Evolutionary conservation across 2,329 filamentous ascomycete genomes (phyloP).

Genomic region (Paramyrothecium sp.): DNA sequence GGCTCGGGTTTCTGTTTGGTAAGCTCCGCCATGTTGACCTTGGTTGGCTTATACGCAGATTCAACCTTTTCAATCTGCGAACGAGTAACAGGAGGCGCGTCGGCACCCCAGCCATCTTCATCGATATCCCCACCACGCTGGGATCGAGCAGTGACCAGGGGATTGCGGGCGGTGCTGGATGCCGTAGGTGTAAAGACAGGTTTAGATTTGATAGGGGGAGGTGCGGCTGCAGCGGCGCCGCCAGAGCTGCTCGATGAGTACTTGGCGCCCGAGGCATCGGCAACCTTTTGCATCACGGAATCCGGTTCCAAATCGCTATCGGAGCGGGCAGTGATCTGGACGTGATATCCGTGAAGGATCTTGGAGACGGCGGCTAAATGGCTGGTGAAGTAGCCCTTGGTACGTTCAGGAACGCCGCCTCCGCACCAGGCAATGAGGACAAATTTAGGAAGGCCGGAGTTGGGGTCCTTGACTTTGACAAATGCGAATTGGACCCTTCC

Average conservation of each 20-base stretch:
- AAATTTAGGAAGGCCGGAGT: slow-evolving; percentile 83
- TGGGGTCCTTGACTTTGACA: slow-evolving; percentile 93
- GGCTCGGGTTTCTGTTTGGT: slow-evolving; percentile 69
- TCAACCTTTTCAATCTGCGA: slow-evolving; percentile 88
- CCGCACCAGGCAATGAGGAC: slow-evolving; percentile 96
- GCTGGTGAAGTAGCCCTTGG: slow-evolving; percentile 97
- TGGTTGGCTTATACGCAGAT: slow-evolving; percentile 90
- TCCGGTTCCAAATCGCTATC: slow-evolving; percentile 86
- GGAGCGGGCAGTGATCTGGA: slow-evolving; percentile 93
- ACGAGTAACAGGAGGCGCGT: slow-evolving; percentile 88
- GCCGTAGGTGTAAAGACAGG: slow-evolving; percentile 83
- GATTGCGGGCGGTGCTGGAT: slow-evolving; percentile 54
- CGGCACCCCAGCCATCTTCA: slow-evolving; percentile 88
- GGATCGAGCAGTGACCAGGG: slow-evolving; percentile 65
- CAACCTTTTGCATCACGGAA: slow-evolving; percentile 86
- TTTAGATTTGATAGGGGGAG: slow-evolving; percentile 78
- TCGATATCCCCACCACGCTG: slow-evolving; percentile 62
- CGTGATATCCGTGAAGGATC: slow-evolving; percentile 93
- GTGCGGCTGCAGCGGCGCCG: slow-evolving; percentile 49
- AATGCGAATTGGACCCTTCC: slow-evolving; percentile 96
- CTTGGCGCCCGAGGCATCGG: slow-evolving; percentile 91
- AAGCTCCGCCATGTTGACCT: slow-evolving; percentile 88
- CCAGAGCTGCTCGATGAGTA: slow-evolving; percentile 72
- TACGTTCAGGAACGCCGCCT: slow-evolving; percentile 95
- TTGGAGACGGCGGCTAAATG: slow-evolving; percentile 88